Base-by-base conservation (phyloP, 495 filamentous ascomycete species). In the Hypoxylon subgilvum region DNA sequence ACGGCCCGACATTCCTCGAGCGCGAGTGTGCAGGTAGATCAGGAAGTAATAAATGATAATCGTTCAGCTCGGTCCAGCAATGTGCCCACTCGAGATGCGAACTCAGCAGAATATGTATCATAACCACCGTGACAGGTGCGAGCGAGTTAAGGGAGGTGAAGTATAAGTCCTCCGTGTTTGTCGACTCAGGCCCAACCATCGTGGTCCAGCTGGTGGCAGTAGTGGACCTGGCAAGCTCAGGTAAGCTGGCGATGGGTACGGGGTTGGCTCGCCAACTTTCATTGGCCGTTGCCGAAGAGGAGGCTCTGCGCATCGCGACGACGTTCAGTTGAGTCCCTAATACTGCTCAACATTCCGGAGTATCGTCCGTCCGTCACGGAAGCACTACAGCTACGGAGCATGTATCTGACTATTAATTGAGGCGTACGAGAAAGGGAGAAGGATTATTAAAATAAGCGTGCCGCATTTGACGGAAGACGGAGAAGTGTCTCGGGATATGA, bases 11-110 rank as follows among this genome's bases (percentile, higher is more conserved):
- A 23, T 49, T 47, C n/a, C 52, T 32, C 28, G 69, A 66, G 48
- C 57, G 57, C 32, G 61, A 66, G 46, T 74, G 71, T n/a, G 65
- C 56, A 0, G 70, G 71, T 14, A 72, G 47, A 43, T 74, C 71
- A 14, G 63, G 54, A 25, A 70, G 30, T 13, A 75, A 64, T 2
- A 75, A 51, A 47, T 75, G 71, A 42, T 74, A 74, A 18, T 65
- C 45, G 8, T 62, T 23, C 2, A 76, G 45, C 42, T 66, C 51
- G 9, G 72, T 61, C 34, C 50, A 59, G 12, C 71, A 60, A 52
- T 61, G 60, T 17, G 58, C 39, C 59, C 55, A 76, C 56, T 74
- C 69, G 28, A 69, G 63, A 52, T 71, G 66, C 19, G 67, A 76
- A 32, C 60, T 63, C 61, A 71, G 39, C 12, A 66, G 43, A 19